Evolutionary conservation across 2,329 filamentous ascomycete genomes (phyloP).

Genomic region (Aciculosporium take): DNA sequence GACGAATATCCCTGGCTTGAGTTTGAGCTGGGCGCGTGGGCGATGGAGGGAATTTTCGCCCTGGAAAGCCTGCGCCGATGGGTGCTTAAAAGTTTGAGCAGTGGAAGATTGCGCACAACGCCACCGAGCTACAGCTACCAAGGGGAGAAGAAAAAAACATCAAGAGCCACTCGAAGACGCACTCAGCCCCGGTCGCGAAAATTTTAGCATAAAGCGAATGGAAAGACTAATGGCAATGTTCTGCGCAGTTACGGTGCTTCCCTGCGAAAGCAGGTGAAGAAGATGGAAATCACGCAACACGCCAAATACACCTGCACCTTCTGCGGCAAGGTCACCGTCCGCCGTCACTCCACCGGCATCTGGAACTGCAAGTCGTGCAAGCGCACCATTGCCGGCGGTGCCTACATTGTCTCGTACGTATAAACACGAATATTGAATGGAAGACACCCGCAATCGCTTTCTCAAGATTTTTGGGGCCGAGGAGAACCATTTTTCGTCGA

Average conservation of each 20-base stretch:
- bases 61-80: neutral
- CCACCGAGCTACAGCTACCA: neutral
- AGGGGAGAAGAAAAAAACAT: too few species aligned
- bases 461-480: neutral
- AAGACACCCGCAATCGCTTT: neutral
- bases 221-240: neutral
- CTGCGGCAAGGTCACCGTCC: constrained; percentile 93
- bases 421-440: neutral
- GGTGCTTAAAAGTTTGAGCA: neutral
- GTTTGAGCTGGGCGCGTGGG: neutral
- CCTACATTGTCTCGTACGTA: constrained; percentile 93
- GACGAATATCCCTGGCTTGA: neutral
- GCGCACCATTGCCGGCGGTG: constrained; percentile 63
- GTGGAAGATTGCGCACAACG: neutral
- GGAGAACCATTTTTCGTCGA: neutral
- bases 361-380: constrained; percentile 94
- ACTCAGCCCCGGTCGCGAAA: neutral
- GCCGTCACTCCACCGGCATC: constrained; percentile 83
- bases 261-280: constrained; percentile 92
- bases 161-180: too few species aligned
- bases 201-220: too few species aligned
- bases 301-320: constrained; percentile 95
- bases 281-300: constrained; percentile 99
- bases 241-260: constrained; percentile 81
- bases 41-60: neutral